These are phyloP conservation scores for Dendrostoma leiphaemia DNA, from an alignment of 2,329 filamentous ascomycete species.

Conservation along the genomic window DNA sequence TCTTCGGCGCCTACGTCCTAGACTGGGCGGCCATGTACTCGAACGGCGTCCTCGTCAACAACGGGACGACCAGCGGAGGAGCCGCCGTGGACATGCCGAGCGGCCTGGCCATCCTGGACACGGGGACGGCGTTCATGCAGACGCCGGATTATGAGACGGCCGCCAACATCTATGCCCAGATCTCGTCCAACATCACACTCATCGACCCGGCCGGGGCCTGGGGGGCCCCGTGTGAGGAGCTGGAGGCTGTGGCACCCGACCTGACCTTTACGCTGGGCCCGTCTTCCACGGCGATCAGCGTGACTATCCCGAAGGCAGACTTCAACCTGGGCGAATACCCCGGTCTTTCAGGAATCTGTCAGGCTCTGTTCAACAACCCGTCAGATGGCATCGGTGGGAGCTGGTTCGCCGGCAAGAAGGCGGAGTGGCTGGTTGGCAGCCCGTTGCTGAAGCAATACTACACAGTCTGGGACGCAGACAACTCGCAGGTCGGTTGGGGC, in stretches of 20 bases:
- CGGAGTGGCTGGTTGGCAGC: constrained; percentile 31
- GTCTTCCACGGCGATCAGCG: constrained; percentile 22
- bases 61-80: constrained; percentile 17
- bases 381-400: constrained; percentile 10
- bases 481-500: constrained; percentile 25
- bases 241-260: constrained; percentile 27
- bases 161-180: constrained; percentile 27
- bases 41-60: constrained; percentile 19
- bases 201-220: constrained; percentile 31
- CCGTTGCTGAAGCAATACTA: constrained; percentile 34
- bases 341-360: constrained; percentile 27
- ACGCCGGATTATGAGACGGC: constrained; percentile 29
- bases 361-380: constrained; percentile 30
- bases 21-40: constrained; percentile 27
- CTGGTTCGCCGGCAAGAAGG: constrained; percentile 16
- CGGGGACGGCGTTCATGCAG: constrained; percentile 30
- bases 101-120: constrained; percentile 30
- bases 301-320: constrained; percentile 27
- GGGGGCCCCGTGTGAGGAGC: constrained; percentile 31
- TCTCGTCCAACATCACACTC: constrained; percentile 29
- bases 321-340: constrained; percentile 34
- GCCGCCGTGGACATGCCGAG: constrained; percentile 4
- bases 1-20: constrained; percentile 25
- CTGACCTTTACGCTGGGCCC: constrained; percentile 30
- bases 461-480: constrained; percentile 32